phyloP scores from a whole-genome alignment of 169 alveolate species.

The Perkinsus olseni region DNA sequence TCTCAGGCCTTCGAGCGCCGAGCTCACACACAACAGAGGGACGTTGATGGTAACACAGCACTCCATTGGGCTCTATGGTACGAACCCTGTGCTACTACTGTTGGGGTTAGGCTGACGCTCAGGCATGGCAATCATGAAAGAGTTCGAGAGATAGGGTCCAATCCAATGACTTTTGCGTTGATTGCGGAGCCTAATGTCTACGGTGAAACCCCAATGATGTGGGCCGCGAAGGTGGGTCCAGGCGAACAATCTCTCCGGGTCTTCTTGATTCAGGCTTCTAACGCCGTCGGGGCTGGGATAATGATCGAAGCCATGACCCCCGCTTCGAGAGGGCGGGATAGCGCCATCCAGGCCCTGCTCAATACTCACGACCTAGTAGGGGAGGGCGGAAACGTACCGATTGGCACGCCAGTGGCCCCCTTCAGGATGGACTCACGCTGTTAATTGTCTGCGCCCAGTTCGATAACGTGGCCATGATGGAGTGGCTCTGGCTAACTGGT shows the following conservation, averaged over 20 bases:
- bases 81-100: background rate
- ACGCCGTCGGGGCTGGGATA: background rate
- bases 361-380: background rate
- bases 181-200: background rate
- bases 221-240: background rate
- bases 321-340: background rate
- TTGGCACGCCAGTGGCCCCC: background rate
- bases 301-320: background rate
- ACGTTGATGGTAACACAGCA: background rate
- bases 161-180: background rate
- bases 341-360: background rate
- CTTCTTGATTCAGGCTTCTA: background rate
- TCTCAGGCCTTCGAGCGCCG: no score
- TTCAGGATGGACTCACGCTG: background rate
- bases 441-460: background rate
- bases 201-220: background rate
- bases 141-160: background rate
- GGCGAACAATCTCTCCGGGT: background rate
- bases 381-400: background rate
- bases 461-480: background rate
- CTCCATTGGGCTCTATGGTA: background rate
- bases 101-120: background rate
- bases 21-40: background rate
- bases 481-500: background rate
- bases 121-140: background rate